These are phyloP conservation scores for Handroanthus guayacan DNA, from an alignment of 257 asterid genomes.

Conservation along the genomic window DNA sequence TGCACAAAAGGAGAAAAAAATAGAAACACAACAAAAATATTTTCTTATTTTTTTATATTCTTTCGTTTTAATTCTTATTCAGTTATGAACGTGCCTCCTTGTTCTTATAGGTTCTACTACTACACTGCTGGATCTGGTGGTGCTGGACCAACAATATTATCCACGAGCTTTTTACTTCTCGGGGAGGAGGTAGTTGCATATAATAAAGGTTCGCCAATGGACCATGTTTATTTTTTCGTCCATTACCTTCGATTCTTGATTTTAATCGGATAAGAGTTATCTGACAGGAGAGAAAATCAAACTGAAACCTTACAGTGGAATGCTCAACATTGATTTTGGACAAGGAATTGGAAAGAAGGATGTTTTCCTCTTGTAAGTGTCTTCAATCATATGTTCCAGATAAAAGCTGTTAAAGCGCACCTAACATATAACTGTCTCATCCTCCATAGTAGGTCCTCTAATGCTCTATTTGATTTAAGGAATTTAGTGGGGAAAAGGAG, in stretches of 20 bases:
- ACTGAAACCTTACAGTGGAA: conserved; percentile 90
- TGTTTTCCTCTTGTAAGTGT: conserved; percentile 84
- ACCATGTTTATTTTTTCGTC: neutral
- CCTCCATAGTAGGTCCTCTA: too few relatives aligned
- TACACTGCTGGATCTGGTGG: conserved; percentile 99
- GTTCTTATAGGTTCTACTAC: conserved; percentile 82
- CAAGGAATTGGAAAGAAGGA: conserved; percentile 83
- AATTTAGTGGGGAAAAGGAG: too few relatives aligned
- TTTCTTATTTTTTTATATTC: neutral
- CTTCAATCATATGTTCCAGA: neutral
- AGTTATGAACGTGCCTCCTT: conserved; percentile 28
- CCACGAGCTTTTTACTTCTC: conserved; percentile 93
- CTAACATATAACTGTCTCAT: neutral
- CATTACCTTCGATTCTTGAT: neutral
- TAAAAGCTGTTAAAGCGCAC: neutral
- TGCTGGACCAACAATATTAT: conserved; percentile 92
- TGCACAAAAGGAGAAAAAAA: neutral
- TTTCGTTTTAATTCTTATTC: neutral
- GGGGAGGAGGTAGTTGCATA: conserved; percentile 97
- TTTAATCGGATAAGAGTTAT: conserved; percentile 23
- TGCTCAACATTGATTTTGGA: conserved; percentile 91
- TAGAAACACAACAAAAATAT: neutral
- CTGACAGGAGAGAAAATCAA: conserved; percentile 72
- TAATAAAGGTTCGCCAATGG: conserved; percentile 68
- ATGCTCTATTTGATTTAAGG: too few relatives aligned